Conservation (phyloP, 169 alveolate genomes). For the Plasmodium fragile region DNA sequence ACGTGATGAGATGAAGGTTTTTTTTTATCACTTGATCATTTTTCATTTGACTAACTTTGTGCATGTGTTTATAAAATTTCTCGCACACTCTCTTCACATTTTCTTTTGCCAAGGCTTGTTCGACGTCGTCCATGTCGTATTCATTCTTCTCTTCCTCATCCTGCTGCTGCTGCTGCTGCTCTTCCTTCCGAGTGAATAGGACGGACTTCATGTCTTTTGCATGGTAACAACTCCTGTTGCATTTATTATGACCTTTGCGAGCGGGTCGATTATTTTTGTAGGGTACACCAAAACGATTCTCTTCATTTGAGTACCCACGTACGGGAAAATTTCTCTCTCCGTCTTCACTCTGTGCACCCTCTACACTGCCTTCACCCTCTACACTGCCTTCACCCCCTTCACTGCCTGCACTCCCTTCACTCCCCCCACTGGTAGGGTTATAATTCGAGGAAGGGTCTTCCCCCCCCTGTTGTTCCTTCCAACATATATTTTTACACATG, state of each 20-base stretch:
- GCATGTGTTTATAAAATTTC: constrained; percentile 14
- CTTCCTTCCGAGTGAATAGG: not conserved
- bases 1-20: constrained; percentile 6
- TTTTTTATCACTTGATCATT: constrained; percentile 1
- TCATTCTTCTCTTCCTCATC: not conserved
- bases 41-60: constrained; percentile 18
- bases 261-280: not conserved
- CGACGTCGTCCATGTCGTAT: constrained; percentile 33
- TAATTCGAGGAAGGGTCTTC: not conserved
- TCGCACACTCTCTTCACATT: constrained; percentile 52
- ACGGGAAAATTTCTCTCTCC: not conserved
- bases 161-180: too few relatives aligned
- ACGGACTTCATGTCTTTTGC: not conserved
- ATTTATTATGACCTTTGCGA: not conserved
- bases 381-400: too few relatives aligned
- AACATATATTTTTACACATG: not conserved
- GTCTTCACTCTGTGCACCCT: not conserved
- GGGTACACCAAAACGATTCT: not conserved
- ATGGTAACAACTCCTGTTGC: not conserved
- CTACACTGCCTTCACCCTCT: too few relatives aligned
- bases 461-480: not conserved
- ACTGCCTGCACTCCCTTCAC: not conserved
- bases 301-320: not conserved
- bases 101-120: constrained; percentile 31
- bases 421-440: not conserved